A percentile compares a stretch with the other conserved stretches of the same genome.
Evolutionary conservation across 2,329 filamentous ascomycete species (phyloP).

Genomic region (Colletotrichum sp.): DNA sequence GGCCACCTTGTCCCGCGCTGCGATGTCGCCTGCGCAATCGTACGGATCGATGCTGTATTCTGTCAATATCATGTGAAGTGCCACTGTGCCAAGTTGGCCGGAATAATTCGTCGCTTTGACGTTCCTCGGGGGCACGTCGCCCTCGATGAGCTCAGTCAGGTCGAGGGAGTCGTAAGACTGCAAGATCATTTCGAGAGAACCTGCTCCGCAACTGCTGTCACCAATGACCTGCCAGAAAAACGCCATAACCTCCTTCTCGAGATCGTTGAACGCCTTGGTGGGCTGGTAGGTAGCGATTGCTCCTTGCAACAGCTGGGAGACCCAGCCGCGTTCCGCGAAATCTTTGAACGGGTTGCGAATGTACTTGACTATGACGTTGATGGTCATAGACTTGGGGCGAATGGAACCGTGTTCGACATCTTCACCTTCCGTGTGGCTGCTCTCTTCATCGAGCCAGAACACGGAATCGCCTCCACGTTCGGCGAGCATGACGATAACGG

Average conservation of each 20-base stretch:
- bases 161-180: neutral
- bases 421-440: accelerated
- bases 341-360: neutral
- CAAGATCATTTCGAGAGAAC: neutral
- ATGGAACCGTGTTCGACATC: neutral
- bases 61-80: neutral
- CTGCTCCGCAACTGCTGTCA: neutral
- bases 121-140: neutral
- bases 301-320: neutral
- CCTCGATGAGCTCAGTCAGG: neutral
- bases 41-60: neutral
- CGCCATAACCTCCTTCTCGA: neutral
- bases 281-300: neutral
- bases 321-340: neutral
- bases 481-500: neutral
- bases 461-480: neutral
- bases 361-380: accelerated
- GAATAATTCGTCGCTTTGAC: neutral
- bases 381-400: neutral
- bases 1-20: neutral
- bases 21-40: neutral
- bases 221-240: neutral
- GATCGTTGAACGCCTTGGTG: neutral
- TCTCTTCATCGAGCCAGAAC: neutral
- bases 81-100: neutral